A percentile compares a stretch with the other conserved stretches of the same genome.
These are phyloP conservation scores for Pseudophaeomoniella oleicola DNA, from an alignment of 2,329 filamentous ascomycete genomes.

Conservation along the genomic window DNA sequence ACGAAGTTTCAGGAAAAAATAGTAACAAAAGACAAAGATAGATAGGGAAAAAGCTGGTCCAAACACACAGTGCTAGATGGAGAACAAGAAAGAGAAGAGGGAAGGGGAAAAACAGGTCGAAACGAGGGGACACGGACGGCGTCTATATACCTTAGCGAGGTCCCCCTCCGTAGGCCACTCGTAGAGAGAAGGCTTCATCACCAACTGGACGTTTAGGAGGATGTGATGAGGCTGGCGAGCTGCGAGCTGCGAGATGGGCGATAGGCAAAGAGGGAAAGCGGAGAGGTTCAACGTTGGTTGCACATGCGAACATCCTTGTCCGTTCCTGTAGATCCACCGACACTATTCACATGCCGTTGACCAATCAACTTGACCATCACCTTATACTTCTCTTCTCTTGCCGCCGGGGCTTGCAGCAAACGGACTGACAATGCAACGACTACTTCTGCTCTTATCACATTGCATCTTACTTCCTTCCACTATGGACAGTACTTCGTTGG, in stretches of 20 bases:
- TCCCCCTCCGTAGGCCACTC: neutral
- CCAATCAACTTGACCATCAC: neutral
- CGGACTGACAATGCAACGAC: too few species aligned
- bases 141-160: neutral
- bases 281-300: too few species aligned
- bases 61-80: constrained; percentile 17
- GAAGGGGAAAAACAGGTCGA: constrained; percentile 3
- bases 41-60: constrained; percentile 14
- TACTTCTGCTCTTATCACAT: too few species aligned
- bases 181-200: too few species aligned
- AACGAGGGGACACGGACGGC: neutral
- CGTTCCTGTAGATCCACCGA: neutral
- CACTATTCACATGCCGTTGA: neutral
- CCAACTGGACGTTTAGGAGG: too few species aligned
- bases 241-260: constrained; percentile 2
- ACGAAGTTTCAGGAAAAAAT: constrained; percentile 12
- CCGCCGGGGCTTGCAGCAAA: neutral
- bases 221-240: too few species aligned
- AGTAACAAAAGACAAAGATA: constrained; percentile 20
- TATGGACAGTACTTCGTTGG: too few species aligned
- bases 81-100: constrained; percentile 3
- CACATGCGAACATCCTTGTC: neutral
- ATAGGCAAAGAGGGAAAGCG: constrained; percentile 5
- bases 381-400: neutral
- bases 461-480: too few species aligned